phyloP scores from a whole-genome alignment of 2,329 filamentous ascomycete species.

The Fusarium tanahbumbuense region DNA sequence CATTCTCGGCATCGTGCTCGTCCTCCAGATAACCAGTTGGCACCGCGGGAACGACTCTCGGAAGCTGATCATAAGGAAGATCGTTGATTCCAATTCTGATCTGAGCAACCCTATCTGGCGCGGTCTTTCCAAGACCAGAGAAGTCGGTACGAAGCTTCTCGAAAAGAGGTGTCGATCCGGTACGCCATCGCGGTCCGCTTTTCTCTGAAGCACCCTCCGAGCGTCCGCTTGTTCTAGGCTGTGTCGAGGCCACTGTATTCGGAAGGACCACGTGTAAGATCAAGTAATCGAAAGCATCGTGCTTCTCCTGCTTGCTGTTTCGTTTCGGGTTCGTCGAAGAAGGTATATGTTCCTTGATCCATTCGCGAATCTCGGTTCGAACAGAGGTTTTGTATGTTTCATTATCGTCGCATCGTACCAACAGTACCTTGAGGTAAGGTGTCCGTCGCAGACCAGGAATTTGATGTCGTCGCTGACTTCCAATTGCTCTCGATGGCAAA shows the following conservation, averaged over 20 bases:
- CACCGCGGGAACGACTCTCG: constrained; percentile 71
- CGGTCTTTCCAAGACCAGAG: constrained; percentile 76
- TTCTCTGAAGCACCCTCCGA: constrained; percentile 73
- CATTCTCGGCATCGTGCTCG: constrained; percentile 80
- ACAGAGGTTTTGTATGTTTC: constrained; percentile 89
- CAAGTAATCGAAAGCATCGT: constrained; percentile 96
- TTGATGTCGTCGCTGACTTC: constrained; percentile 78
- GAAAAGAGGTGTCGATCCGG: constrained; percentile 82
- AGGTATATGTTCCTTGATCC: constrained; percentile 83
- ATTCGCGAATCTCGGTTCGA: constrained; percentile 84
- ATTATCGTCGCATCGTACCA: constrained; percentile 94
- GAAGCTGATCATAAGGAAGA: constrained; percentile 72
- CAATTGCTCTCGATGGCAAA: constrained; percentile 50
- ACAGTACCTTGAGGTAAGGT: constrained; percentile 89
- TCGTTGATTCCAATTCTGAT: constrained; percentile 81
- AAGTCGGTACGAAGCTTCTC: constrained; percentile 94
- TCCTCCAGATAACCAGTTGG: constrained; percentile 75
- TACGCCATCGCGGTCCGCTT: constrained; percentile 79
- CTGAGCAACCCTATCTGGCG: constrained; percentile 83
- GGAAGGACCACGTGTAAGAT: constrained; percentile 93
- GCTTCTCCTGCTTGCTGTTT: constrained; percentile 81
- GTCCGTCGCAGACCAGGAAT: constrained; percentile 94
- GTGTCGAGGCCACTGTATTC: constrained; percentile 82
- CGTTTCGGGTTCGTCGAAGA: constrained; percentile 66
- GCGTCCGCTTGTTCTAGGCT: constrained; percentile 73